Evolutionary conservation across 2,329 filamentous ascomycete species (phyloP), one percentile per base, ranked within the genome.

Genomic region (Nothopassalora personata): DNA sequence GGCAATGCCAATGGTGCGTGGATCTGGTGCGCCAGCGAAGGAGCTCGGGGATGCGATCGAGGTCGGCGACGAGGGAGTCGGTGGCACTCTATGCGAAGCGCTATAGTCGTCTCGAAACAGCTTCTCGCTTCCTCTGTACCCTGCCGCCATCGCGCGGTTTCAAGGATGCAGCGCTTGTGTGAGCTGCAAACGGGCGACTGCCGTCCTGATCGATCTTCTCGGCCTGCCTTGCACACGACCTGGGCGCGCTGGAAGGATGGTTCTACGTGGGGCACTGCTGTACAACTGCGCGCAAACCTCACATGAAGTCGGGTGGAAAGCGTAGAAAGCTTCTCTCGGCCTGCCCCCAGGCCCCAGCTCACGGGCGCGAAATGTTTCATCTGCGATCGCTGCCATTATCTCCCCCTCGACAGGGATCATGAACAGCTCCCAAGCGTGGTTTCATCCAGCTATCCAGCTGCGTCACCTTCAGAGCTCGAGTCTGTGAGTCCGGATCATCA

Each of bases 21-120:
- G 49, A 7, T 52, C 49, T 52, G 11, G 10, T 28, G 46, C 33
- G 8, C 19, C 46, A 15, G 46, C 46, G 28, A 19, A 49, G 36
- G 30, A 51, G 50, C 30, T 60, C 47, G 53, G 51, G 47, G 28
- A 56, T 34, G 53, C 13, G 52, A 45, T 13, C 46, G 48, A 46
- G 45, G 43, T 50, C 13, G 53, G 43, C 31, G 45, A 46, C 28
- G 56, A 19, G 9, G 55, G 65, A n/a, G 57, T 53, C 27, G 54
- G 58, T 9, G 63, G 59, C 27, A 54, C 11, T 23, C 66, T 60
- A 57, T 68, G 66, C 19, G 65, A 59, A 23, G 60, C 39, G 23
- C 58, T 64, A 50, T 67, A 68, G 59, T 68, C 60, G 51, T 65
- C 64, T 34, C 58, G 53, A 23, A 23, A 23, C 57, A 61, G 56